These are phyloP conservation scores for Penicillium manginii DNA, from an alignment of 495 filamentous ascomycete genomes.

Conservation along the genomic window DNA sequence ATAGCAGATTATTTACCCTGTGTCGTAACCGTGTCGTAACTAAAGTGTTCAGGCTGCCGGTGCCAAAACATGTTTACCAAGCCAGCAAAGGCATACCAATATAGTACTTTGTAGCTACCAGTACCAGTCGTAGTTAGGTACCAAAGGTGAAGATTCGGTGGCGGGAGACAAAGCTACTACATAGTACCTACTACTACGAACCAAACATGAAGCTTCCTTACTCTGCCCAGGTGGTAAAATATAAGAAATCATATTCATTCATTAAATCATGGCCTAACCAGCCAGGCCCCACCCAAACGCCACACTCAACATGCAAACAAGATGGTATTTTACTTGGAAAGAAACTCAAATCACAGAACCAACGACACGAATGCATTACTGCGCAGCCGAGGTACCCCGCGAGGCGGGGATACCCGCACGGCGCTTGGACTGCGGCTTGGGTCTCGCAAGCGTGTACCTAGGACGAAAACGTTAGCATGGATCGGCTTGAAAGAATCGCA, in stretches of 20 bases:
- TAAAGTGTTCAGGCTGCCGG: too few relatives aligned
- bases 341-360: slow-evolving; percentile 5
- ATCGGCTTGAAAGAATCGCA: not conserved
- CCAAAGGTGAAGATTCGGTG: too few relatives aligned
- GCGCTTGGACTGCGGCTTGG: slow-evolving; percentile 50
- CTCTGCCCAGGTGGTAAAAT: too few relatives aligned
- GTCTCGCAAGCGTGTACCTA: slow-evolving; percentile 52
- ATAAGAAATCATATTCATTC: slow-evolving; percentile 24
- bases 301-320: slow-evolving; percentile 31
- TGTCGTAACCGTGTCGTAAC: too few relatives aligned
- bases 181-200: too few relatives aligned
- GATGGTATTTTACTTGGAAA: slow-evolving; percentile 33
- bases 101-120: too few relatives aligned
- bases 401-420: slow-evolving; percentile 45
- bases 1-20: too few relatives aligned
- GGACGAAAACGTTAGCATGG: slow-evolving; percentile 19
- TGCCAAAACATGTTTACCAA: too few relatives aligned
- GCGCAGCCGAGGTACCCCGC: slow-evolving; percentile 19
- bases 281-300: slow-evolving; percentile 18
- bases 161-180: too few relatives aligned
- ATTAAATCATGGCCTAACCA: slow-evolving; percentile 31
- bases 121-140: too few relatives aligned
- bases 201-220: too few relatives aligned
- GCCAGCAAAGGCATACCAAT: too few relatives aligned
- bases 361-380: slow-evolving; percentile 2